Evolutionary conservation across 768 basidiomycete species (phyloP).

Genomic region (Podaxis rugospora): DNA sequence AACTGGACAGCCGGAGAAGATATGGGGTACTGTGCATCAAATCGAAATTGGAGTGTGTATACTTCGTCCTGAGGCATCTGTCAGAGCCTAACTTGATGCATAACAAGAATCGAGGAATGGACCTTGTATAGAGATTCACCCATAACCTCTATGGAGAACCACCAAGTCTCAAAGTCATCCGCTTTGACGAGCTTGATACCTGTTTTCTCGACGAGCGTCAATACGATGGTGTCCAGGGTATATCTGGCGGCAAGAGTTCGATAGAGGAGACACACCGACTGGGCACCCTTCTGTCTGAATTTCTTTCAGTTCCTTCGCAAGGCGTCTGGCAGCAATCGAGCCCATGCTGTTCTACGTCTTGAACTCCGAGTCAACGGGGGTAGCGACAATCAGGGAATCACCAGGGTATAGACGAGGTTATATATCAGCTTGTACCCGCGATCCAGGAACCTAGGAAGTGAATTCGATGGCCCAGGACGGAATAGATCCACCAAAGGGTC

Average conservation of each 20-base stretch:
- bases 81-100: neutral
- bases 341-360: constrained; percentile 34
- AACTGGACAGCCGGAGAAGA: constrained; percentile 87
- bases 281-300: constrained; percentile 65
- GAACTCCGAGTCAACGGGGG: neutral
- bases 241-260: neutral
- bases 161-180: constrained; percentile 76
- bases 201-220: constrained; percentile 19
- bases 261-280: constrained; percentile 41
- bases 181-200: constrained; percentile 73
- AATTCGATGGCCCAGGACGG: neutral
- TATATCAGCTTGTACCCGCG: neutral
- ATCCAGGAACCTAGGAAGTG: neutral
- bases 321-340: constrained; percentile 57
- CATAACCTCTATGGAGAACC: constrained; percentile 76
- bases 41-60: constrained; percentile 77
- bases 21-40: constrained; percentile 80
- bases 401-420: neutral
- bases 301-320: constrained; percentile 69
- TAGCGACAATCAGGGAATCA: neutral
- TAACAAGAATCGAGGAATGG: constrained; percentile 8
- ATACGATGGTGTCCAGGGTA: neutral
- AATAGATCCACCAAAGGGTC: neutral
- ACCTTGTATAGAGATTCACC: constrained; percentile 81
- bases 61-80: constrained; percentile 53